These are phyloP conservation scores for Rhizodiscina lignyota DNA, from an alignment of 495 filamentous ascomycete species.

Conservation along the genomic window DNA sequence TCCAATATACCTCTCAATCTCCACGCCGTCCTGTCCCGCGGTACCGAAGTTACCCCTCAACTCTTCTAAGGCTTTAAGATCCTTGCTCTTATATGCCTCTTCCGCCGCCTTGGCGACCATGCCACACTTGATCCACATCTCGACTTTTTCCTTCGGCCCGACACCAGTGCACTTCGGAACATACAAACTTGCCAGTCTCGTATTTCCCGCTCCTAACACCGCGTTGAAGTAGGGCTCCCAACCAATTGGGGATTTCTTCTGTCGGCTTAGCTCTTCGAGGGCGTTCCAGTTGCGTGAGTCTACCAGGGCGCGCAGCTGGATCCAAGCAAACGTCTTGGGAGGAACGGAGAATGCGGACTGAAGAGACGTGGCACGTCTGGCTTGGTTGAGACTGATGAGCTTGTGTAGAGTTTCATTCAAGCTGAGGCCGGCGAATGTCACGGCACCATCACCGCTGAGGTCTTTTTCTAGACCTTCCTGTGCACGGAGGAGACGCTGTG, in stretches of 20 bases:
- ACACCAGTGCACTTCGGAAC: conserved; percentile 68
- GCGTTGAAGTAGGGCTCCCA: conserved; percentile 98
- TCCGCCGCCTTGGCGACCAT: conserved; percentile 81
- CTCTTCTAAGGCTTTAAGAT: conserved; percentile 48
- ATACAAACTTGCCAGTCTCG: conserved; percentile 66
- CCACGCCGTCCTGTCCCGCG: no score
- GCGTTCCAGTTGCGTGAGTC: conserved; percentile 81
- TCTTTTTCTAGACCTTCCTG: conserved; percentile 79
- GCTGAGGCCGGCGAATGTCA: conserved; percentile 60
- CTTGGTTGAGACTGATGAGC: conserved; percentile 56
- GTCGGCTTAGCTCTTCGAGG: conserved; percentile 63
- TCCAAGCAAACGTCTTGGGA: conserved; percentile 82
- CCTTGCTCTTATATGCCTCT: conserved; percentile 72
- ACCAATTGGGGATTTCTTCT: conserved; percentile 74
- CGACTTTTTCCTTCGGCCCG: conserved; percentile 48
- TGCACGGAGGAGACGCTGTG: conserved; percentile 57
- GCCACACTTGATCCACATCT: conserved; percentile 95
- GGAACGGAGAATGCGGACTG: conserved; percentile 84
- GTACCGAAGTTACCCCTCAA: conserved; percentile 36
- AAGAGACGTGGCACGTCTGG: conserved; percentile 66
- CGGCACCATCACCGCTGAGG: conserved; percentile 34
- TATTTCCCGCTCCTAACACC: conserved; percentile 74
- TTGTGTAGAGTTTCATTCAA: conserved; percentile 85
- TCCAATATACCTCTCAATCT: no score
- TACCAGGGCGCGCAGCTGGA: conserved; percentile 75